Evolutionary conservation across 1,139 yeast genomes (phyloP), one percentile per base, ranked within the genome.

Genomic region (Kurtzmaniella quercitrusa): DNA sequence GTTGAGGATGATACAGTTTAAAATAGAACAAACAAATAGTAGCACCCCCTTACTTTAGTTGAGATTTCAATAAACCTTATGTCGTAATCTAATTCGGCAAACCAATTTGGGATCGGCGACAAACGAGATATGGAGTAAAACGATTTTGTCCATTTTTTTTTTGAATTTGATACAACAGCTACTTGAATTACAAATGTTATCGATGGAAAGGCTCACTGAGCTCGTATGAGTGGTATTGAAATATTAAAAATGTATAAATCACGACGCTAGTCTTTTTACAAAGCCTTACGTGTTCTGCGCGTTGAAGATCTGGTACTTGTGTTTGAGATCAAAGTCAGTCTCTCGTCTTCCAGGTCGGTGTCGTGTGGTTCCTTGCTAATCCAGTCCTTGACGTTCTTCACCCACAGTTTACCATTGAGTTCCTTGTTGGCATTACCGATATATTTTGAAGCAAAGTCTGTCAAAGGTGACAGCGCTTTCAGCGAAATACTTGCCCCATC

Each of bases 371-470:
- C 58, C 37, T 74, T 74, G 8, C 67, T 53, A 54, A 84, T 83
- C 89, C 91, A 84, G 38, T 76, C 88, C 58, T 78, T 81, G 47
- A 84, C 80, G 52, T 77, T 53, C 37, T 41, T 37, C 3, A 33
- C 36, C 36, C 36, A 33, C 38, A 59, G 49, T 6, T 53, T 47
- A 21, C 52, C 52, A 50, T 70, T 69, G 47, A 74, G 65, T 36
- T 72, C 75, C 47, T 69, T 68, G 47, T 75, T 68, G 30, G 75
- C 77, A 58, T 75, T 76, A 23, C 78, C 86, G 41, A 81, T 75
- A 56, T 71, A 81, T 54, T 74, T 76, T 26, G 80, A 70, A 4
- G 86, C 87, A 60, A 80, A 80, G 43, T 76, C 82, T 16, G 80
- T 73, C 53, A 78, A 73, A 3, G 84, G 84, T 12, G 84, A 77